Base-by-base conservation (phyloP, 164 flowering plant species). In the Berberis thunbergii region DNA sequence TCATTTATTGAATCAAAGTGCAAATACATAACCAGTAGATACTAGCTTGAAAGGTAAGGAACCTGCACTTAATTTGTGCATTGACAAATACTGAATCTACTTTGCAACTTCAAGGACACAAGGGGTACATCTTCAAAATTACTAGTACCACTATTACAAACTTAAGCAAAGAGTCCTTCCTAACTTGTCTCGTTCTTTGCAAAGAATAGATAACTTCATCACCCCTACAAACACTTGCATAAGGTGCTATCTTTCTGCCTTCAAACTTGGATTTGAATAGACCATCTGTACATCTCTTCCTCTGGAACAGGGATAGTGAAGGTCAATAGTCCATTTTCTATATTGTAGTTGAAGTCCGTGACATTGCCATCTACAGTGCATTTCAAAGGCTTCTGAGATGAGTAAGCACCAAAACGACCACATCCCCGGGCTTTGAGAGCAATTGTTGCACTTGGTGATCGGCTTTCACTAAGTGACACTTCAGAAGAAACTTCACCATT, bases 331-430 rank as follows among this genome's bases (percentile, higher is more conserved):
- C 97, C 97, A 39, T 63, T 80, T 7, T 55, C 70, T 0, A 76
- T 41, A 66, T 84, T 78, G 39, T 93, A 87, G 45, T 62, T 56
- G 65, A 86, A 90, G 6, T 75, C 78, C 1, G 77, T 72, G 49
- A 80, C 85, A 0, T 9, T 52, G 2, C 65, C 64, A 12, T 64
- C 94, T 45, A 88, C 85, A 0, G n/a, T 69, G 82, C 92, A 85
- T 58, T 76, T 83, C 45, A 84, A 69, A 12, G 98, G 98, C 13
- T 68, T 67, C 70, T 88, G 92, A 54, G 98, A 86, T 26, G 80
- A 84, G 78, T 84, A 93, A 10, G 80, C 81, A 0, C 98, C 98
- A 53, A 90, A 93, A 11, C 81, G 76, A 3, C 98, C 94, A 56
- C 86, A 82, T 49, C 98, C 98, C 44, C 94, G 71, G 57, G 78